Evolutionary conservation across 2,329 filamentous ascomycete species (phyloP), one percentile per base, ranked within the genome.

Genomic region (Endocalyx cinctus): DNA sequence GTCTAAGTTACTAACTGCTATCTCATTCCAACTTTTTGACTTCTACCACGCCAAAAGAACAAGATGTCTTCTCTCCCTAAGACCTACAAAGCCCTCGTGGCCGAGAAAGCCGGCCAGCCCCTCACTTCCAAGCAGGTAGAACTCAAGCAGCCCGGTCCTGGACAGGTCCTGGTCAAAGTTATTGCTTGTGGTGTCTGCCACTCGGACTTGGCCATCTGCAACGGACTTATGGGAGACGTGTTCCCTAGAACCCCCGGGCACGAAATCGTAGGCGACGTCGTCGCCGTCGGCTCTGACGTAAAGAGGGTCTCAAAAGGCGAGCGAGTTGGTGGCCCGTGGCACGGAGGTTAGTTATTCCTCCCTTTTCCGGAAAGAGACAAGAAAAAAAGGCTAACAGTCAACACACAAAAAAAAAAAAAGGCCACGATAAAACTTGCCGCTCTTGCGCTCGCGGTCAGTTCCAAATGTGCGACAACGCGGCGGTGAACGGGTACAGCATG

Each of bases 161-260:
- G 72, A 13, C 67, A 86, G 48, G 62, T 88, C 3, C 70, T 88
- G 17, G 69, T 86, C 56, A 87, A 87, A 55, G 73, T 86, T 3
- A 63, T 79, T 7, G 83, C 83, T 5, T 85, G 79, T 46, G 84
- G 84, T 27, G 73, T 89, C 30, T 88, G 84, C 57, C 79, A 79
- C 54, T 74, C 71, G 1, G 84, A 87, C 47, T 40, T 60, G 14
- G 59, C 55, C 33, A 57, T 73, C 2, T 63, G 69, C 31, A 29
- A 50, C 3, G 76, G 77, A 16, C 48, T 58, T 5, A 60, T 82
- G 27, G 75, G 74, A 10, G 67, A 74, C 27, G 47, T 68, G 14
- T 80, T 74, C 47, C 82, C 82, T 2, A 69, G 75, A 5, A 60
- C 79, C 3, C 78, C 81, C 0, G 84, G 84, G 15, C 84, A 89